Base-by-base conservation (phyloP, 2,329 filamentous ascomycete genomes). In the Pseudogymnoascus sp. region DNA sequence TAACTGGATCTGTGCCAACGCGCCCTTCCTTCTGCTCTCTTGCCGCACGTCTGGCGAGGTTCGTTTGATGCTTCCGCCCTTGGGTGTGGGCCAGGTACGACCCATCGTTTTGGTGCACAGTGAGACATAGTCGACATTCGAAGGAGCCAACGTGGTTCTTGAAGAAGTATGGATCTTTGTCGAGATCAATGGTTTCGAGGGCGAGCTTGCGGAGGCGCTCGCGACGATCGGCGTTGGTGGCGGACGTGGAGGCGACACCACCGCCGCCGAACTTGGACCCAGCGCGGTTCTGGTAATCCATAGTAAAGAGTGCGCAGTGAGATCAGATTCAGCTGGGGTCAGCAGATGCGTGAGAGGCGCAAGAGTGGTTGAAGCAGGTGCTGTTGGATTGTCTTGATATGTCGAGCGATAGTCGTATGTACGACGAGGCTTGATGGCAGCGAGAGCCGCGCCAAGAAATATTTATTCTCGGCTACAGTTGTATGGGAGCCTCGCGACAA, bases 141-240 rank as follows among this genome's bases (percentile, higher is more conserved):
- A 96, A 99, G 70, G 88, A 94, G 71, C 94, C 94, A 69, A 97
- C 90, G 75, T 99, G 92, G 79, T 99, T 99, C 75, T 95, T 95
- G 86, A 99, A 99, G 80, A 97, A 96, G 82, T 97, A 99, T 0
- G 94, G 94, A 77, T 99, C 94, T 77, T 96, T 97, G 77, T 97
- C 94, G 64, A 97, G 89, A 78, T 97, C 92, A 80, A 99, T 99
- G 60, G 91, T 95, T 77, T 99, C 94, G 71, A 99, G 89, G 61
- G 94, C 94, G 71, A 99, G 91, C 78, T 96, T 96, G 74, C 92
- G 91, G 37, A 99, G 87, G 64, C 94, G 92, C 75, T 99, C 94
- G 72, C 94, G 90, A 62, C 94, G 90, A 82, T 97, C 94, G 65
- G 94, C 92, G 75, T 97, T 97, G 64, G 91, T 95, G 61, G 91